These are phyloP conservation scores for Emydomyces testavorans DNA, from an alignment of 2,329 filamentous ascomycete species.

Conservation along the genomic window DNA sequence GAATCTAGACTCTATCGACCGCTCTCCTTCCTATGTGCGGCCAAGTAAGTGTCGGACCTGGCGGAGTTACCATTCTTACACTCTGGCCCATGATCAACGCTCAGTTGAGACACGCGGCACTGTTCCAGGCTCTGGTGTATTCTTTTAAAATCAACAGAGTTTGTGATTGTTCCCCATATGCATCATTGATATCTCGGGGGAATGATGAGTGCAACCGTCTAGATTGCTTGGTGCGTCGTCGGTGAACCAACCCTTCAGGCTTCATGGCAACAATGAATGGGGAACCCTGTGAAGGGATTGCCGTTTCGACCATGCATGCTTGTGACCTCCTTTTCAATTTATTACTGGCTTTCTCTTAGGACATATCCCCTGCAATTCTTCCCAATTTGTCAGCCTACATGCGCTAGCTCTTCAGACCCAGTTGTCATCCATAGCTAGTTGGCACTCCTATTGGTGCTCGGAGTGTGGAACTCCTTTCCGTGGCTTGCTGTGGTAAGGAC, in stretches of 20 bases:
- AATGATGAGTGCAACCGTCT: background rate
- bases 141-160: background rate
- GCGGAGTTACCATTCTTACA: background rate
- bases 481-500: no score
- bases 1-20: background rate
- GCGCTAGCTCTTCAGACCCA: background rate
- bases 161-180: background rate
- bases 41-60: background rate
- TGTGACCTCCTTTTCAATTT: background rate
- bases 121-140: background rate
- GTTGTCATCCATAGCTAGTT: background rate
- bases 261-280: background rate
- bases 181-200: background rate
- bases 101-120: background rate
- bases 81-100: background rate
- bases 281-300: background rate
- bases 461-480: background rate
- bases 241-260: background rate
- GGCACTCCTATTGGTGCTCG: background rate
- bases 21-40: background rate
- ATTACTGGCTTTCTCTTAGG: background rate
- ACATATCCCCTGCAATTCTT: background rate
- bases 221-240: background rate
- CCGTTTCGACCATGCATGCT: background rate
- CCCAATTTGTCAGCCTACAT: slow-evolving; percentile 5